Conservation (phyloP, 169 alveolate genomes). For the Plasmodium falciparum region DNA sequence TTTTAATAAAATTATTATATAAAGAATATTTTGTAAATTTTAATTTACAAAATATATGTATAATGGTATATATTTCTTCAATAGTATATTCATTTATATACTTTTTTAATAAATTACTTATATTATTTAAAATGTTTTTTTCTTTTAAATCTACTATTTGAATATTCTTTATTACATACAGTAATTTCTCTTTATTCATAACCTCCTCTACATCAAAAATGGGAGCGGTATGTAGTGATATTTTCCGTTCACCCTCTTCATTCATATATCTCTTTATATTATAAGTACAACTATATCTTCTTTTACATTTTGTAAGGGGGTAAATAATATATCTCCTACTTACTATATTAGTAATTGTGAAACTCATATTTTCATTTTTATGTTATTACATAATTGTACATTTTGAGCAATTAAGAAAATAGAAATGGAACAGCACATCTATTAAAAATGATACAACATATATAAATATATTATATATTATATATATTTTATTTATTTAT, state of each 20-base stretch:
- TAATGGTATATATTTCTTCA: conserved; percentile 37
- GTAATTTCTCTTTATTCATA: conserved; percentile 33
- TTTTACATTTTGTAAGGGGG: no score
- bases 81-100: conserved; percentile 15
- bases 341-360: neutral
- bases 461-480: no score
- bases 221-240: no score
- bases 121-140: conserved; percentile 30
- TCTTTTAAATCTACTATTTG: conserved; percentile 50
- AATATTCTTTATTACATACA: conserved; percentile 58
- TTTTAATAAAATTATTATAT: conserved; percentile 27
- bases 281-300: no score
- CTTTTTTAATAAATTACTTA: conserved; percentile 27
- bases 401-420: no score
- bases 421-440: no score
- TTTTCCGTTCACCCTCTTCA: neutral
- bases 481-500: no score
- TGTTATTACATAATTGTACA: no score
- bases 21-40: conserved; percentile 64
- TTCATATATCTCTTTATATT: neutral
- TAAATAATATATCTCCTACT: neutral
- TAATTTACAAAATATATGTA: conserved; percentile 62
- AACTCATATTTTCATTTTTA: neutral
- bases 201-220: neutral
- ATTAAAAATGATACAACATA: no score